These are phyloP conservation scores for Yamadazyma sp. DNA, from an alignment of 805 yeast genomes.

Conservation along the genomic window DNA sequence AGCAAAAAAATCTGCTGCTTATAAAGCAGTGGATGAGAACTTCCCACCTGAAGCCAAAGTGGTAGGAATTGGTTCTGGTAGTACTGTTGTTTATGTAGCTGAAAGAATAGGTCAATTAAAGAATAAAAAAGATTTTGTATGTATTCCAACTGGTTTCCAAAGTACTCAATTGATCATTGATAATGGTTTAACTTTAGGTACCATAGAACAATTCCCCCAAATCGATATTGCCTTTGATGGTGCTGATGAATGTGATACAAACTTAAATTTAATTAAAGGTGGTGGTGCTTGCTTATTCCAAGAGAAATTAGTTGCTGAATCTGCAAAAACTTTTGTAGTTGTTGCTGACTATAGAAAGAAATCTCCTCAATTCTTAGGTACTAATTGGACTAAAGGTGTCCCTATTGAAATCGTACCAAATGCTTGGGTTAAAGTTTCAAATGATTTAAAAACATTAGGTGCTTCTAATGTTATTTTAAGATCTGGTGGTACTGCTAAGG, in stretches of 20 bases:
- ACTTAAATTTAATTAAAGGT: constrained; percentile 86
- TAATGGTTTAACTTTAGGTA: constrained; percentile 74
- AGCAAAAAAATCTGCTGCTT: constrained; percentile 90
- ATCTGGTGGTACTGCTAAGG: constrained; percentile 87
- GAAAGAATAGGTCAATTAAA: constrained; percentile 79
- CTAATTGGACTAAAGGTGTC: constrained; percentile 82
- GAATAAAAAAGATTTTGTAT: constrained; percentile 56
- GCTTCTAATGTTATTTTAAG: constrained; percentile 65
- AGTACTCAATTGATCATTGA: constrained; percentile 79
- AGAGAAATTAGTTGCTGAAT: constrained; percentile 88
- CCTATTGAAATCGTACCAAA: constrained; percentile 95
- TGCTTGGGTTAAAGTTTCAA: constrained; percentile 73
- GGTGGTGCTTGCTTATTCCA: constrained; percentile 98
- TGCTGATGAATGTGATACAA: constrained; percentile 89
- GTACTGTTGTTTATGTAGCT: constrained; percentile 96
- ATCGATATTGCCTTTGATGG: constrained; percentile 97
- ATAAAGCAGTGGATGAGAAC: constrained; percentile 87
- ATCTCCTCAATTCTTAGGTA: constrained; percentile 65
- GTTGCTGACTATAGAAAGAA: constrained; percentile 93
- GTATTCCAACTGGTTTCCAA: constrained; percentile 97
- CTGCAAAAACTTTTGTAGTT: constrained; percentile 71
- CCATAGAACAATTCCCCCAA: constrained; percentile 77
- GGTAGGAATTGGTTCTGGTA: constrained; percentile 94
- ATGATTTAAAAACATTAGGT: constrained; percentile 61
- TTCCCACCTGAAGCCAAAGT: constrained; percentile 65